These are phyloP conservation scores for Boletus semigastroideus DNA, from an alignment of 1,284 basidiomycete genomes.

Conservation along the genomic window DNA sequence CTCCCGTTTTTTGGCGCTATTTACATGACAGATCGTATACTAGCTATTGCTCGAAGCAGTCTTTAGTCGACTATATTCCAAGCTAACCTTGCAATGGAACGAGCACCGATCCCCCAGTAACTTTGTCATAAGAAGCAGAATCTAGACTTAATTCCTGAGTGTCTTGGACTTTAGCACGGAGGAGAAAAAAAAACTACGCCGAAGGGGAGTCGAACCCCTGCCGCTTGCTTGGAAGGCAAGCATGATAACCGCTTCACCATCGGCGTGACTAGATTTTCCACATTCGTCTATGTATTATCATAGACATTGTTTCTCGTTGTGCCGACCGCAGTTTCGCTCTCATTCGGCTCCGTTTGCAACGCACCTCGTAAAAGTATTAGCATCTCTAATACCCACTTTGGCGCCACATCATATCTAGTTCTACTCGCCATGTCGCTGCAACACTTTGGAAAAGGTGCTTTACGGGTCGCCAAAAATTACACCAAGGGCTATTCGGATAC, in stretches of 20 bases:
- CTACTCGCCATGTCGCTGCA: constrained; percentile 45
- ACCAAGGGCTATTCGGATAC: constrained; percentile 94
- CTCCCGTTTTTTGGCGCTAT: neutral
- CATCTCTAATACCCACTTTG: constrained; percentile 13
- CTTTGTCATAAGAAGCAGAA: too few species aligned
- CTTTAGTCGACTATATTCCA: constrained; percentile 2
- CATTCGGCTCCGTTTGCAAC: constrained; percentile 18
- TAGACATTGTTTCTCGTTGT: neutral
- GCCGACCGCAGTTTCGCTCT: constrained; percentile 6
- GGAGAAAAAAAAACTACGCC: neutral
- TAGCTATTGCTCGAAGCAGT: constrained; percentile 9
- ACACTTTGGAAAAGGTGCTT: constrained; percentile 75
- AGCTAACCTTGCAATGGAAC: neutral
- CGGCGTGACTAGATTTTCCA: constrained; percentile 39
- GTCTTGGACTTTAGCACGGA: too few species aligned
- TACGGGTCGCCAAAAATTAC: constrained; percentile 91
- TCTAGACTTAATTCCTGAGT: too few species aligned
- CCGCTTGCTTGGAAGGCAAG: constrained; percentile 86
- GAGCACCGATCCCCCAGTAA: too few species aligned
- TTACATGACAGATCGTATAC: constrained; percentile 1
- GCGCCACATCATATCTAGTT: constrained; percentile 2
- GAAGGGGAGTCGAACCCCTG: constrained; percentile 63
- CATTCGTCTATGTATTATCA: neutral
- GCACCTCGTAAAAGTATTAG: neutral
- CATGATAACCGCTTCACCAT: constrained; percentile 85